Conservation (phyloP, 225 moss, liverwort and hornwort species). For the Physcomitrium patens region DNA sequence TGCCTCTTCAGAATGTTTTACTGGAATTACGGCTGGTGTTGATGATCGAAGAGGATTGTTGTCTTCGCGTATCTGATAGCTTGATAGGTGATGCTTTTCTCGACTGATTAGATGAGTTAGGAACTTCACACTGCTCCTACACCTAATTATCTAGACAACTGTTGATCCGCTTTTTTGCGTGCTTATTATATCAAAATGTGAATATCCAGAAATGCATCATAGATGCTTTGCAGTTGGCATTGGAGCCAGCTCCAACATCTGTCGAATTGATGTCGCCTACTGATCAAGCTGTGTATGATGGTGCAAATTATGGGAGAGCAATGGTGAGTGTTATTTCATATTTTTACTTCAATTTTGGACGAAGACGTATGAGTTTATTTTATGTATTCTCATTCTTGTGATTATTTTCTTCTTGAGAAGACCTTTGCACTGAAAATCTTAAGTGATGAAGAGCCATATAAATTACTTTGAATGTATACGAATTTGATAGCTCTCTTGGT, state of each 20-base stretch:
- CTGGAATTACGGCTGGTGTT: constrained; percentile 12
- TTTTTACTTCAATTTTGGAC: neutral
- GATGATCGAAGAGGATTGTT: constrained; percentile 1
- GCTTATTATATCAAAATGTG: constrained; percentile 18
- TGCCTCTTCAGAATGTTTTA: constrained; percentile 11
- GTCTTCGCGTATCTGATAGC: neutral
- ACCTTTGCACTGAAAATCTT: neutral
- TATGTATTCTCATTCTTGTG: constrained; percentile 12
- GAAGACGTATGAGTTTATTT: neutral
- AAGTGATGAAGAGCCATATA: neutral
- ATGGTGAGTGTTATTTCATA: constrained; percentile 55
- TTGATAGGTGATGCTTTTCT: constrained; percentile 10
- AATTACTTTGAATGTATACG: constrained; percentile 9
- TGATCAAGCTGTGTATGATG: constrained; percentile 35
- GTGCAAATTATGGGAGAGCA: constrained; percentile 66
- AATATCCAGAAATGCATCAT: constrained; percentile 57
- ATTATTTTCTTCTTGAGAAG: neutral
- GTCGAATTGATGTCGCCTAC: constrained; percentile 22
- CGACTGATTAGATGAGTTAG: neutral
- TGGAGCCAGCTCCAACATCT: constrained; percentile 60
- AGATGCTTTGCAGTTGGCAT: constrained; percentile 52
- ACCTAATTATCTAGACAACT: constrained; percentile 5
- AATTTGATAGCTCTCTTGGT: constrained; percentile 20
- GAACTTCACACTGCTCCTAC: neutral
- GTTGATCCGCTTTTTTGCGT: constrained; percentile 18